Percentiles rank a stretch among this genome's conserved stretches.
Evolutionary conservation across 2,329 filamentous ascomycete genomes (phyloP).

Genomic region (Diaporthe eres): DNA sequence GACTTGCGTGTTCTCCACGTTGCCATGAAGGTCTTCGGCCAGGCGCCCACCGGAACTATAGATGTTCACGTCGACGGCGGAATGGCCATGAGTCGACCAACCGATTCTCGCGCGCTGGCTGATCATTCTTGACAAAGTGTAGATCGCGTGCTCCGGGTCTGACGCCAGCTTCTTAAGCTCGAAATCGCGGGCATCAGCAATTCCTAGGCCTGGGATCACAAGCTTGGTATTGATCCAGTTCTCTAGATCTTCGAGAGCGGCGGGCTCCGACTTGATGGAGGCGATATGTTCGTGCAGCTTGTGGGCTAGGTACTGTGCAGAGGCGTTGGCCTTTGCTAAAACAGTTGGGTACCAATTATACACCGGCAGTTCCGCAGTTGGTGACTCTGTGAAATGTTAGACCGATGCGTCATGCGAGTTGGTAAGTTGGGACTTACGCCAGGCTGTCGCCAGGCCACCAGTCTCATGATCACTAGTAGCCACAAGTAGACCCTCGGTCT

Average conservation of each 20-base stretch:
- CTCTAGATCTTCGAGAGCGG: constrained; percentile 59
- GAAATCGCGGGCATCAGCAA: constrained; percentile 77
- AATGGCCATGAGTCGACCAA: constrained; percentile 95
- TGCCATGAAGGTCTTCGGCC: constrained; percentile 78
- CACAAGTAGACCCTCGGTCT: constrained; percentile 84
- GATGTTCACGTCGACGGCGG: constrained; percentile 95
- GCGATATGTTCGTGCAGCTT: constrained; percentile 74
- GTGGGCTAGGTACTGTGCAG: constrained; percentile 77
- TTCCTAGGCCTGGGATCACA: constrained; percentile 79
- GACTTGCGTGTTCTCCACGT: constrained; percentile 95
- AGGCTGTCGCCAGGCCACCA: constrained; percentile 85
- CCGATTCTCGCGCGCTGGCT: constrained; percentile 90
- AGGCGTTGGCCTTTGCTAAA: constrained; percentile 82
- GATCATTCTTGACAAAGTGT: constrained; percentile 85
- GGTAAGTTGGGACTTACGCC: constrained; percentile 67
- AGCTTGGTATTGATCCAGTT: constrained; percentile 78
- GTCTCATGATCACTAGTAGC: constrained; percentile 97
- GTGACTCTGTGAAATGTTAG: constrained; percentile 38
- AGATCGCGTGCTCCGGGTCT: constrained; percentile 66
- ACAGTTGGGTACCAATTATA: constrained; percentile 86
- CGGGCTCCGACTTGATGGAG: constrained; percentile 48
- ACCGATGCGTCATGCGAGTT: background rate
- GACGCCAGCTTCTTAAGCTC: constrained; percentile 79
- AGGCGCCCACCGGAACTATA: constrained; percentile 82
- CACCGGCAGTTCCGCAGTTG: constrained; percentile 61